phyloP scores from a whole-genome alignment of 768 basidiomycete genomes.

The Filobasidium floriforme region DNA sequence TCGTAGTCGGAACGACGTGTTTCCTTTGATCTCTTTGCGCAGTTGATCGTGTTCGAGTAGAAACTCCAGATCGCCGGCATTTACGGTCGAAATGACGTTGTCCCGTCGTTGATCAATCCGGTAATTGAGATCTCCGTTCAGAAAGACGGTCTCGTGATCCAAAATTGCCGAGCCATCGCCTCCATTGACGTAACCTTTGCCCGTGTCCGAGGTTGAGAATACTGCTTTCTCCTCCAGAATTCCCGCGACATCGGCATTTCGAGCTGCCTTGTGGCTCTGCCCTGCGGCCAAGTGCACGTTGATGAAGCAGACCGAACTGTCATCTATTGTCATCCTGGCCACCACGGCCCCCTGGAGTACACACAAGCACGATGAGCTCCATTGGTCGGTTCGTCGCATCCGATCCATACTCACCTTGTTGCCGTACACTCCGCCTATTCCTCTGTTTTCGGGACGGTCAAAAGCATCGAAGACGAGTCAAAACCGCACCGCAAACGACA shows the following conservation, averaged over 20 bases:
- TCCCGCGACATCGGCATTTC: conserved; percentile 79
- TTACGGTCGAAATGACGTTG: conserved; percentile 62
- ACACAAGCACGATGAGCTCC: background rate
- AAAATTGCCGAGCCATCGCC: conserved; percentile 87
- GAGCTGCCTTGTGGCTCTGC: conserved; percentile 67
- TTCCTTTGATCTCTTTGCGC: conserved; percentile 74
- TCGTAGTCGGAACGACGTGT: conserved; percentile 78
- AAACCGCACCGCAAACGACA: too few relatives aligned
- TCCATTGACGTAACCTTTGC: conserved; percentile 68
- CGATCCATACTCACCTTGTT: conserved; percentile 64
- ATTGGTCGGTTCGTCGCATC: background rate
- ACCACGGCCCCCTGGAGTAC: conserved; percentile 70
- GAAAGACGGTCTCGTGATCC: conserved; percentile 90
- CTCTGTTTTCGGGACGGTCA: conserved; percentile 46
- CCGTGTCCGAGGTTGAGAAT: conserved; percentile 52
- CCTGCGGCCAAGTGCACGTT: conserved; percentile 94
- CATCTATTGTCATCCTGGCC: conserved; percentile 77
- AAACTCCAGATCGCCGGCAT: conserved; percentile 57
- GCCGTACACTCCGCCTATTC: conserved; percentile 85
- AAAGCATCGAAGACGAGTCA: background rate
- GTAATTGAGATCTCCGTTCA: conserved; percentile 94
- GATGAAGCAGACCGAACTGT: conserved; percentile 87
- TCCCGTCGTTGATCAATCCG: conserved; percentile 91
- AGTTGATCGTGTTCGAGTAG: conserved; percentile 76
- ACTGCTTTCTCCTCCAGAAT: conserved; percentile 75